Conservation (phyloP, 1,284 basidiomycete genomes). For the Cutaneotrichosporon sp. region DNA sequence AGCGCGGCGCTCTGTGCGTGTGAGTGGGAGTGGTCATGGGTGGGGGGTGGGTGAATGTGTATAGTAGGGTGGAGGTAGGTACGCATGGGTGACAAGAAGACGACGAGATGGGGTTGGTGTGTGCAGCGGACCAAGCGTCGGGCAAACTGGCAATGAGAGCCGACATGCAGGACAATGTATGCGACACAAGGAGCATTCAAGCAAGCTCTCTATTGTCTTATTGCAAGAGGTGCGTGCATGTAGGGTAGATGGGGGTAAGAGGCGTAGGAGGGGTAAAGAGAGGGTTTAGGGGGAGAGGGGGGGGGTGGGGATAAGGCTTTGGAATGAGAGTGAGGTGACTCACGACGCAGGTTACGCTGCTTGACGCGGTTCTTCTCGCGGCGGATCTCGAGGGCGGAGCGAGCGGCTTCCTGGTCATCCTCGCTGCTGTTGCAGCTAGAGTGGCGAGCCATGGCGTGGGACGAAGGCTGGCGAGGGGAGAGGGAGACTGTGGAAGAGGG, state of each 20-base stretch:
- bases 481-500: slow-evolving; percentile 21
- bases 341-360: slow-evolving; percentile 42
- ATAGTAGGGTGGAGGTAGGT: neutral
- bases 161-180: neutral
- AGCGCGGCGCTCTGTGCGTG: slow-evolving; percentile 38
- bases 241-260: neutral
- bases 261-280: neutral
- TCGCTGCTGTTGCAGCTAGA: slow-evolving; percentile 19
- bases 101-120: neutral
- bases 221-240: neutral
- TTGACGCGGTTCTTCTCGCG: slow-evolving; percentile 45
- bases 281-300: neutral
- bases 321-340: slow-evolving; percentile 18
- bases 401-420: slow-evolving; percentile 13
- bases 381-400: slow-evolving; percentile 30
- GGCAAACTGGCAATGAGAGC: neutral
- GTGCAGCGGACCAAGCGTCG: slow-evolving; percentile 1
- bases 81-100: neutral
- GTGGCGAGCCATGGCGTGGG: slow-evolving; percentile 19
- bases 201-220: neutral
- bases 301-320: neutral
- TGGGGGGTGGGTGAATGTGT: neutral
- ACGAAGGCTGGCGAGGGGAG: slow-evolving; percentile 15
- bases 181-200: neutral
- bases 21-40: slow-evolving; percentile 1